Base-by-base conservation (phyloP, 257 asterid genomes). In the Petunia secreta region DNA sequence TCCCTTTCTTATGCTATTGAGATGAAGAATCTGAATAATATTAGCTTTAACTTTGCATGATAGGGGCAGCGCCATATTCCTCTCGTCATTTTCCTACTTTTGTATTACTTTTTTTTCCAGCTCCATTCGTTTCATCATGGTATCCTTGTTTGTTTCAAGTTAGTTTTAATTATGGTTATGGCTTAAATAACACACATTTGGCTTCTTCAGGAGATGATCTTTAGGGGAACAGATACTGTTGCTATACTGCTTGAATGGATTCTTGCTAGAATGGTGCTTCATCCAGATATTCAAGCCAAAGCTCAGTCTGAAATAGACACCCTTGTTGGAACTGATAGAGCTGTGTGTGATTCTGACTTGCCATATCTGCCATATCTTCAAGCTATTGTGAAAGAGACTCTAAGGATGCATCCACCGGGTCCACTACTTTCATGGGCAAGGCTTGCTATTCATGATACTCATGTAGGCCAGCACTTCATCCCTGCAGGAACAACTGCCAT, bases 391-490 rank as follows among this genome's bases (percentile, higher is more conserved):
- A 93, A 93, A 85, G 98, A 93, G 85, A 91, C 95, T 0, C 89
- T 93, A 0, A 77, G 98, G 83, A 2, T 93, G 77, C 98, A 93
- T 60, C 97, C 98, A 0, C 98, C 98, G 0, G 98, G 98, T 14
- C 98, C 98, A 0, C 89, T 93, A 6, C 98, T 93, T 4, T 93
- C 98, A 1, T 93, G 98, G 98, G 97, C 98, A 68, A 87, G 98
- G 7, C 87, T 90, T 1, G 90, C 98, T 0, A 80, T 89, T 85
- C 94, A 90, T 82, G 96, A 93, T 79, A 85, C 89, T 0, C 73
- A 68, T 0, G 92, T 90, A 2, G 97, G 97, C 58, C 88, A 78
- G 0, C 90, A 90, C 63, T 84, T 85, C 14, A 58, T 93, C 65
- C 95, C 98, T 0, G 93, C 94, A 0, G 97, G 97, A 36, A 91